These are phyloP conservation scores for Calonectria ilicicola DNA, from an alignment of 2,329 filamentous ascomycete species.

Conservation along the genomic window DNA sequence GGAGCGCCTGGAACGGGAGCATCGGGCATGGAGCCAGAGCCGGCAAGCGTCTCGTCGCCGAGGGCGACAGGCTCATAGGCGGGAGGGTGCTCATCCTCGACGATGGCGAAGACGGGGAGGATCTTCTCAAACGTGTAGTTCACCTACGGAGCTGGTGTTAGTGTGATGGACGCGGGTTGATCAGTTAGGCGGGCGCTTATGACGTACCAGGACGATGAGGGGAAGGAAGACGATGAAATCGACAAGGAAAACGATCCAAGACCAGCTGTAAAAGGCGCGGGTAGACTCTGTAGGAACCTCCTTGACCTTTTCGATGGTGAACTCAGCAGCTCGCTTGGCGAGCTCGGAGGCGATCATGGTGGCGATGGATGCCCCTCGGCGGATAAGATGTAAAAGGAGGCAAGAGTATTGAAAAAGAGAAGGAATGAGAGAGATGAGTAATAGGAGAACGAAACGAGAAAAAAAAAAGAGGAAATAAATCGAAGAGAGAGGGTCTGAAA, in stretches of 20 bases:
- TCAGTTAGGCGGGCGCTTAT: background rate
- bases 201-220: conserved; percentile 55
- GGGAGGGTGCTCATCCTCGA: conserved; percentile 69
- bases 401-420: background rate
- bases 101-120: conserved; percentile 67
- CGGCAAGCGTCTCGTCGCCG: conserved; percentile 47
- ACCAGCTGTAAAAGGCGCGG: conserved; percentile 52
- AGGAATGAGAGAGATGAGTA: background rate
- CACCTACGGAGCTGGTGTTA: conserved; percentile 47
- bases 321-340: conserved; percentile 49
- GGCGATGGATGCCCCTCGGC: background rate
- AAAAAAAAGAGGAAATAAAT: background rate
- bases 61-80: conserved; percentile 65
- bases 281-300: conserved; percentile 21
- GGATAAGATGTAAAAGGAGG: background rate
- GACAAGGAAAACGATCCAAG: conserved; percentile 51
- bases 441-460: background rate
- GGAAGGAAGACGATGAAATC: conserved; percentile 61
- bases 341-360: conserved; percentile 37
- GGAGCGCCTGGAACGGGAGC: conserved; percentile 39
- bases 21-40: conserved; percentile 48
- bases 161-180: background rate
- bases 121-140: conserved; percentile 63
- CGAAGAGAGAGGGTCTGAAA: background rate
- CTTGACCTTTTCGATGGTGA: conserved; percentile 13